Evolutionary conservation across 805 yeast species (phyloP), one percentile per base, ranked within the genome.

Genomic region (Schwanniomyces pseudopolymorphus): DNA sequence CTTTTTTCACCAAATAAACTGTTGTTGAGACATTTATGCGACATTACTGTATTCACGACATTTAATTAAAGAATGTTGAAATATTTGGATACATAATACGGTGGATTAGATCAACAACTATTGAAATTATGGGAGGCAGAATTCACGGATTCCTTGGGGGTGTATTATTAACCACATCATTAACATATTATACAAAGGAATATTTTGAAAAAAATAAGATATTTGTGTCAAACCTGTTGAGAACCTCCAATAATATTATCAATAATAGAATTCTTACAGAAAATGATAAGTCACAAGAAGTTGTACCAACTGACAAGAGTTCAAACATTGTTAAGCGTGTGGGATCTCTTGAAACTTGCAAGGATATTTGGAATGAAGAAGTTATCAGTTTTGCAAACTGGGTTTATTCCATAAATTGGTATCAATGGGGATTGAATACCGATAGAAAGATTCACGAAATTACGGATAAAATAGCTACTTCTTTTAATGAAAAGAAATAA

Each of bases 311-410:
- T 47, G 67, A 75, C 24, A 59, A 60, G 26, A 59, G 60, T 25
- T 50, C 51, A 11, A 44, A 47, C 31, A 37, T 48, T 28, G 54
- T 57, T 22, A 47, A 50, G 19, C 74, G 87, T 25, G 64, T 70
- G 9, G 61, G 67, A 20, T 50, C 81, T 26, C 57, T 57, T 8
- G 90, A 88, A 62, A 84, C 90, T 0, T 70, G 79, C 49, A 85
- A 83, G 53, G 95, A 87, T 57, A 73, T 87, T 36, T 87, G 96
- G 96, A 84, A 87, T 59, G 82, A 79, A 39, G 91, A 86, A 60
- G 77, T 87, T 44, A 74, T 85, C 47, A 72, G 69, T 38, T 76
- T 78, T 48, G 87, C 83, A 19, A 81, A 81, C 53, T 84, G 86
- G 79, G 54, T 85, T 11, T 85, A 85, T 57, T 57, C 75, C 40